Percentiles rank a stretch among this genome's conserved stretches.
Evolutionary conservation across 352 stramenopile genomes (phyloP).

Genomic region (Phytophthora niederhauseri): DNA sequence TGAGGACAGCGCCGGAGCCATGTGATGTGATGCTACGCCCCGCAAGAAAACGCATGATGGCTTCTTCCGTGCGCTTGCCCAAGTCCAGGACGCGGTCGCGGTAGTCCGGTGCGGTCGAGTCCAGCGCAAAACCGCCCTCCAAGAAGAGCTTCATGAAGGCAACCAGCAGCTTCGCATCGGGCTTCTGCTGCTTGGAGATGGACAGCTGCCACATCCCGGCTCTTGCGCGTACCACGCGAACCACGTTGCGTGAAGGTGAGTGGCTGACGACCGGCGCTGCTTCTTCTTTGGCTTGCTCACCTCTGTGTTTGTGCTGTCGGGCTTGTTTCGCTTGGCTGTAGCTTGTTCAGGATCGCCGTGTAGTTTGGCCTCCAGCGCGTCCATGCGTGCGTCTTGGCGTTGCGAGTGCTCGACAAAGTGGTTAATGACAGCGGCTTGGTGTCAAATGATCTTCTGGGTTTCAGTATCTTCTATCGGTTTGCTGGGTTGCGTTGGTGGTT

Average conservation of each 20-base stretch:
- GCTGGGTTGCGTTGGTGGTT: too few relatives aligned
- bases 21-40: conserved; percentile 3
- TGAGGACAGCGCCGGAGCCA: conserved; percentile 5
- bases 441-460: too few relatives aligned
- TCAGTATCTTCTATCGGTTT: too few relatives aligned
- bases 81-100: conserved; percentile 10
- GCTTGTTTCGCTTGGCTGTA: too few relatives aligned
- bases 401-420: too few relatives aligned
- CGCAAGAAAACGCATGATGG: conserved; percentile 7
- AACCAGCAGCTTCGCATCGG: conserved; percentile 11
- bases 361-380: too few relatives aligned
- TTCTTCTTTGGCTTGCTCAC: conserved; percentile 14
- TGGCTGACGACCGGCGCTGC: background rate
- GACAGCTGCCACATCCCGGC: conserved; percentile 10
- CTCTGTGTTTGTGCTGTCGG: background rate
- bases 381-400: too few relatives aligned
- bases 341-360: too few relatives aligned
- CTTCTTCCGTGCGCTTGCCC: background rate
- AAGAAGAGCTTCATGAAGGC: conserved; percentile 29
- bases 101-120: background rate
- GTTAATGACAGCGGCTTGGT: too few relatives aligned
- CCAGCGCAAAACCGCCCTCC: conserved; percentile 9
- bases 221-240: conserved; percentile 25
- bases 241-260: conserved; percentile 25
- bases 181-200: conserved; percentile 14